Evolutionary conservation across 768 basidiomycete species (phyloP).

Genomic region (Sporobolomyces pararoseus): DNA sequence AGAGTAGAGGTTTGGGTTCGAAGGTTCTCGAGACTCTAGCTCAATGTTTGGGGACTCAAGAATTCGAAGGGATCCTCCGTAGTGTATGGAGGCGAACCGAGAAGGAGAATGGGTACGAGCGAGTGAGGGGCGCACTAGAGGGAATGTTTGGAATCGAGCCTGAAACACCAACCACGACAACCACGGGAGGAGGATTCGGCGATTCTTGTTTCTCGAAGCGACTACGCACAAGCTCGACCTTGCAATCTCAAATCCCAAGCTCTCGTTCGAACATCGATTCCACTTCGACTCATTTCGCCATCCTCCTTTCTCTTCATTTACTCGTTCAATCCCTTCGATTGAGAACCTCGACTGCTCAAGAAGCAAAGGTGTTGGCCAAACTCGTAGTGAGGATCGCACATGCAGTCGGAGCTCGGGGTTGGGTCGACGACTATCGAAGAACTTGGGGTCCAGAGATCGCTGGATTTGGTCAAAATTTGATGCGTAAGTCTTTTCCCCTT

Average conservation of each 20-base stretch:
- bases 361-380: slow-evolving; percentile 27
- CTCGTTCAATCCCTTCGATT: slow-evolving; percentile 58
- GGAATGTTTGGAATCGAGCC: slow-evolving; percentile 40
- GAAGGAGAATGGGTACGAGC: slow-evolving; percentile 55
- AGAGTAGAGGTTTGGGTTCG: slow-evolving; percentile 53
- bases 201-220: neutral
- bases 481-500: neutral
- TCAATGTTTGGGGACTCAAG: slow-evolving; percentile 58
- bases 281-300: slow-evolving; percentile 46
- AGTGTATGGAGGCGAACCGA: slow-evolving; percentile 55
- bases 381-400: slow-evolving; percentile 40
- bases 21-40: slow-evolving; percentile 65
- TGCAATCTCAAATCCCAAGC: neutral
- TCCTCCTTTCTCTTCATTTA: slow-evolving; percentile 72
- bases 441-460: neutral
- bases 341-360: slow-evolving; percentile 7
- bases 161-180: neutral
- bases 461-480: neutral
- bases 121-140: slow-evolving; percentile 57
- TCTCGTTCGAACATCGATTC: neutral
- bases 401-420: neutral
- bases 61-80: slow-evolving; percentile 59
- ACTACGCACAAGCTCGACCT: neutral
- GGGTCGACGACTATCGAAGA: slow-evolving; percentile 17
- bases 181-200: neutral